Percentiles rank a stretch among this genome's conserved stretches.
These are phyloP conservation scores for Chenopodium quinoa DNA, from an alignment of 148 eudicot genomes.

Conservation along the genomic window DNA sequence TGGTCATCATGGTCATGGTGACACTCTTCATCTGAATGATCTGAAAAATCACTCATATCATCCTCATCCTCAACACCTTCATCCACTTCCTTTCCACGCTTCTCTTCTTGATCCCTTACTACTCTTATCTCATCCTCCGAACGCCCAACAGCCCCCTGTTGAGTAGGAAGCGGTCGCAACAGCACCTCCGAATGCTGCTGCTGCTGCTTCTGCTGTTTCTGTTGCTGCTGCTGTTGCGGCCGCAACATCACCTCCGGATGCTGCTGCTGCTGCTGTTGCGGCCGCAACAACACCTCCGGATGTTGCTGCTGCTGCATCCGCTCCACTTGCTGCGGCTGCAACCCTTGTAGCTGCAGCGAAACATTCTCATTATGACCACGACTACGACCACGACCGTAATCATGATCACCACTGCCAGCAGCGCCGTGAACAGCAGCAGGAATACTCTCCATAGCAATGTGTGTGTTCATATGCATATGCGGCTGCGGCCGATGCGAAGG, in stretches of 20 bases:
- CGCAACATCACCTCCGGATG: no score
- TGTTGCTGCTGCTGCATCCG: no score
- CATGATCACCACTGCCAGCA: not conserved
- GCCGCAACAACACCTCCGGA: no score
- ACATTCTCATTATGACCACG: not conserved
- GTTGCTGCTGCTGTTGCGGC: no score
- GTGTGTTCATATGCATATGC: not conserved
- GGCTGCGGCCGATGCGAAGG: conserved; percentile 10
- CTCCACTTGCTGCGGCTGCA: not conserved
- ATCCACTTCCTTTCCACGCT: not conserved
- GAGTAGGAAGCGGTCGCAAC: not conserved
- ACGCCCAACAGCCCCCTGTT: not conserved
- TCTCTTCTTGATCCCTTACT: not conserved
- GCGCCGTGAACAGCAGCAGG: not conserved
- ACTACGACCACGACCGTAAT: no score
- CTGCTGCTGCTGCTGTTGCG: no score
- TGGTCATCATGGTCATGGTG: not conserved
- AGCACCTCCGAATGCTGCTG: no score
- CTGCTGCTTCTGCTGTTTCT: no score
- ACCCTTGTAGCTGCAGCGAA: not conserved
- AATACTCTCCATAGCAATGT: not conserved
- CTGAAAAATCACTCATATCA: not conserved
- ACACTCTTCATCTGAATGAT: not conserved
- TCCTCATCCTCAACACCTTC: not conserved
- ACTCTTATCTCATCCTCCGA: not conserved